Evolutionary conservation across 495 filamentous ascomycete species (phyloP).

Genomic region (Podospora anserina): DNA sequence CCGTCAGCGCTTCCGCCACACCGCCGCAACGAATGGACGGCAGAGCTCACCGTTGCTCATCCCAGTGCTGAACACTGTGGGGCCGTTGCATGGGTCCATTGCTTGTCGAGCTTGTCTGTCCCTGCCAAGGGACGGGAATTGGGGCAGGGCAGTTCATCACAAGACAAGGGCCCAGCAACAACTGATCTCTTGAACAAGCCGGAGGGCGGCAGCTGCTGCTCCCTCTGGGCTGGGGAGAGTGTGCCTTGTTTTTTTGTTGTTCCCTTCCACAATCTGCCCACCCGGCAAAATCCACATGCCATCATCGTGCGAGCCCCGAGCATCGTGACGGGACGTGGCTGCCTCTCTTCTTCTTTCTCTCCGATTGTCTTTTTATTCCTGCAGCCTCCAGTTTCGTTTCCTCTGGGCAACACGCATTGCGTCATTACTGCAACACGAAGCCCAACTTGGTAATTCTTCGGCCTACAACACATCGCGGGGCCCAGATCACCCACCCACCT

Average conservation of each 20-base stretch:
- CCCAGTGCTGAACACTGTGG: neutral
- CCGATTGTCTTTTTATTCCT: slow-evolving; percentile 2
- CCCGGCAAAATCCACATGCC: neutral
- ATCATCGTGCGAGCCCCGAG: neutral
- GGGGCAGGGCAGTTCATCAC: neutral
- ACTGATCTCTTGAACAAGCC: neutral
- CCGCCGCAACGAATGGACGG: too few species aligned
- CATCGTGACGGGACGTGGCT: neutral
- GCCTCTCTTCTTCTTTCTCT: slow-evolving; percentile 1
- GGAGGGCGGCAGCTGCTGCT: neutral
- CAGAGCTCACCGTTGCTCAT: neutral
- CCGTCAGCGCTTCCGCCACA: too few species aligned
- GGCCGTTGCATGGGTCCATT: neutral
- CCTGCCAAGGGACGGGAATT: neutral
- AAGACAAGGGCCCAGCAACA: too few species aligned
- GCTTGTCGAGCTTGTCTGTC: neutral
- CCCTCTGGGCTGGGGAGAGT: neutral
- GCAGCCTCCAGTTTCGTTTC: neutral
- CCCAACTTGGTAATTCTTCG: neutral
- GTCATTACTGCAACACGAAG: neutral
- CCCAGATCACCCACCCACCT: neutral
- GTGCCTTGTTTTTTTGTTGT: neutral
- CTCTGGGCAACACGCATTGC: neutral
- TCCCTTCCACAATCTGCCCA: neutral
- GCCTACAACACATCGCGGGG: neutral